These are phyloP conservation scores for Aspergillus eucalypticola DNA, from an alignment of 2,329 filamentous ascomycete genomes.

Conservation along the genomic window DNA sequence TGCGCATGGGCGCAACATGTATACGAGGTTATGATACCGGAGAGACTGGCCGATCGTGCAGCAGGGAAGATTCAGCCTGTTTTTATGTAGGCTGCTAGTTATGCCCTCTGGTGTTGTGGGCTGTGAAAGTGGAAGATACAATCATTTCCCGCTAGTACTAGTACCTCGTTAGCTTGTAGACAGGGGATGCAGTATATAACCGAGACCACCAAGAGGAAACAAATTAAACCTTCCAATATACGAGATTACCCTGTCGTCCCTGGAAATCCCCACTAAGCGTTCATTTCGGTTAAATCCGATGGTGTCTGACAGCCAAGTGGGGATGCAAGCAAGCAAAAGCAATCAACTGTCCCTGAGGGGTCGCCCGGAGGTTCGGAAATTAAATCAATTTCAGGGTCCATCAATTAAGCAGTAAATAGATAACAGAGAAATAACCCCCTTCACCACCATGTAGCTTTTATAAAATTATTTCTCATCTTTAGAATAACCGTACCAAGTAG, in stretches of 20 bases:
- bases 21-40: conserved; percentile 55
- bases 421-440: no score
- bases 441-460: no score
- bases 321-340: not conserved
- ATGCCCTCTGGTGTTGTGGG: no score
- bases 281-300: not conserved
- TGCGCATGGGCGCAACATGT: conserved; percentile 59
- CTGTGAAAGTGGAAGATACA: no score
- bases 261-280: not conserved
- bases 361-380: not conserved
- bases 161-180: no score
- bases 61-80: conserved; percentile 46
- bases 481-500: no score
- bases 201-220: not conserved
- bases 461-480: no score
- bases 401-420: no score
- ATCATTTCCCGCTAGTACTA: no score
- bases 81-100: conserved; percentile 27
- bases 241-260: not conserved
- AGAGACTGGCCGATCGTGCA: conserved; percentile 48
- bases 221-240: not conserved
- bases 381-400: not conserved
- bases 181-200: not conserved
- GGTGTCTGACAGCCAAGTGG: not conserved
- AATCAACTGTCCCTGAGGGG: not conserved